These are phyloP conservation scores for Ophiosphaerella herpotricha DNA, from an alignment of 2,329 filamentous ascomycete genomes.

Conservation along the genomic window DNA sequence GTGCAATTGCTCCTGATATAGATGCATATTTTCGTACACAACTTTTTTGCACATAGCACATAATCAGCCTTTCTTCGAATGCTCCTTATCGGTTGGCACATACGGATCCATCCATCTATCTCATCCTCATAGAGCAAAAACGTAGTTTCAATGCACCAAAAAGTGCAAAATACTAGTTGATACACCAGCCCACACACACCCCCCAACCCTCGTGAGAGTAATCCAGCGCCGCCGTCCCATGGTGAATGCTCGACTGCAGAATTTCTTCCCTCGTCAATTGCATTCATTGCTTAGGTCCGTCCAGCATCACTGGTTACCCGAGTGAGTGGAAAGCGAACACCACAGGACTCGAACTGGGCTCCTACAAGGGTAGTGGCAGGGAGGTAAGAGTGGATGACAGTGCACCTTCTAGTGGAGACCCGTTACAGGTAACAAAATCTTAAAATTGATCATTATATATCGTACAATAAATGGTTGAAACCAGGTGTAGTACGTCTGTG, in stretches of 20 bases:
- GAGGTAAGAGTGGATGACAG: conserved; percentile 39
- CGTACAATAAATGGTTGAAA: no score
- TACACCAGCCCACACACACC: conserved; percentile 40
- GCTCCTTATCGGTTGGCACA: no score
- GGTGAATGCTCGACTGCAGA: conserved; percentile 49
- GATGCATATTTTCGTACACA: no score
- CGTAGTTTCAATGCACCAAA: conserved; percentile 1
- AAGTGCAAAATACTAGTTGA: conserved; percentile 42
- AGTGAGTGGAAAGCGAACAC: conserved; percentile 47
- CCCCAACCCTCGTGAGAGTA: conserved; percentile 46
- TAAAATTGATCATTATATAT: conserved; percentile 7
- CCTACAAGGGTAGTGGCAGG: conserved; percentile 39
- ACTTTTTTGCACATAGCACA: no score
- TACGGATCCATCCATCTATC: no score
- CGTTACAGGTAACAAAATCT: conserved; percentile 37
- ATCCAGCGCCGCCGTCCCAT: conserved; percentile 49
- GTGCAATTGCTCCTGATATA: no score
- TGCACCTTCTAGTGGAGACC: conserved; percentile 43
- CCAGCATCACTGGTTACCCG: conserved; percentile 49
- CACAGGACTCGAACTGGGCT: conserved; percentile 51
- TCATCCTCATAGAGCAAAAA: no score
- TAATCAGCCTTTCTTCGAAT: no score
- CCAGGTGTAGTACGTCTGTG: no score
- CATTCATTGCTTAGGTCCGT: conserved; percentile 50
- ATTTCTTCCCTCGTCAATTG: conserved; percentile 50